These are phyloP conservation scores for Dactylorhiza incarnata DNA, from an alignment of 106 monocot species.

Conservation along the genomic window DNA sequence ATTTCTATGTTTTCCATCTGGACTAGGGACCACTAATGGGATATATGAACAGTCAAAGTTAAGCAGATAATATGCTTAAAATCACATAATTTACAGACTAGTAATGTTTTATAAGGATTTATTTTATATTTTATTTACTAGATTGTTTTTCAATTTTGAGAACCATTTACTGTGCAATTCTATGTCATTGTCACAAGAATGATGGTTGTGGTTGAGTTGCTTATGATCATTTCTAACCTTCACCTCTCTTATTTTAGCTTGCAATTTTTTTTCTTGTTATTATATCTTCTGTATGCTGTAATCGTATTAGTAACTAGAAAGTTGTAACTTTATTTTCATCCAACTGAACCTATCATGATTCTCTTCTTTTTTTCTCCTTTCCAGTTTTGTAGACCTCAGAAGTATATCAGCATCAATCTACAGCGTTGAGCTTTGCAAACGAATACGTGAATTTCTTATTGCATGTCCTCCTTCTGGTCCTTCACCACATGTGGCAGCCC, in stretches of 20 bases:
- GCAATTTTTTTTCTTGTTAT: not conserved
- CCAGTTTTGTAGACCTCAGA: conserved; percentile 89
- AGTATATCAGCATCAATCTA: conserved; percentile 84
- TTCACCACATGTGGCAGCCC: conserved; percentile 74
- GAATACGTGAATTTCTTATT: conserved; percentile 87
- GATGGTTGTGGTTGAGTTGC: not conserved
- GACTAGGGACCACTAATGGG: too few relatives aligned
- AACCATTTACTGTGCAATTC: too few relatives aligned
- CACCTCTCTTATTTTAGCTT: not conserved
- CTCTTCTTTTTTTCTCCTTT: not conserved
- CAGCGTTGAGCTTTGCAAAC: conserved; percentile 69
- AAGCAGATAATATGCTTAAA: too few relatives aligned
- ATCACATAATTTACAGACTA: too few relatives aligned
- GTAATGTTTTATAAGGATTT: too few relatives aligned
- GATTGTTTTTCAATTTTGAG: too few relatives aligned
- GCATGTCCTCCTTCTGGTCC: conserved; percentile 85
- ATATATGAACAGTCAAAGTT: too few relatives aligned
- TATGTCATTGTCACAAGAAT: too few relatives aligned
- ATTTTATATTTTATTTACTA: too few relatives aligned
- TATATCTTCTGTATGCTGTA: not conserved
- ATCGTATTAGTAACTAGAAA: not conserved
- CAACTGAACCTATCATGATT: not conserved
- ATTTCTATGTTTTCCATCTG: too few relatives aligned
- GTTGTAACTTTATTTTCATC: not conserved
- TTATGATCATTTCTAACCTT: not conserved